A percentile compares a stretch with the other conserved stretches of the same genome.
These are phyloP conservation scores for Metarhizium anisopliae DNA, from an alignment of 2,329 filamentous ascomycete genomes.

Conservation along the genomic window DNA sequence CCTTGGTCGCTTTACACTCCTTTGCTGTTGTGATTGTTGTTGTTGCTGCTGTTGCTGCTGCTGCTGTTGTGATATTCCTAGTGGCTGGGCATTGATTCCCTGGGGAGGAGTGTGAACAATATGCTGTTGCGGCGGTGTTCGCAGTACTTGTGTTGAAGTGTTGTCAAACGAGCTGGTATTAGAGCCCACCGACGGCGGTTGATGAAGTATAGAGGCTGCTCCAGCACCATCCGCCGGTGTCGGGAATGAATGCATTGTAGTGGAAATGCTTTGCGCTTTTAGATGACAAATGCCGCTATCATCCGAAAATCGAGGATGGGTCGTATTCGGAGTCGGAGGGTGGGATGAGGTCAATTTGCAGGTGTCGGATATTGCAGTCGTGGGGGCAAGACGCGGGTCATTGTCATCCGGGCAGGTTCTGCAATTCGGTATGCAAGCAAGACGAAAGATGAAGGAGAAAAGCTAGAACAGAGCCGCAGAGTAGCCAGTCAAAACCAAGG, in stretches of 20 bases:
- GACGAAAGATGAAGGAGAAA: background rate
- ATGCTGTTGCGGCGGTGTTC: slow-evolving; percentile 9
- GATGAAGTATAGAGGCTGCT: background rate
- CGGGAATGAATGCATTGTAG: slow-evolving; percentile 9
- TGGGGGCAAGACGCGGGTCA: slow-evolving; percentile 3
- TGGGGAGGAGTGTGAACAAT: slow-evolving; percentile 5
- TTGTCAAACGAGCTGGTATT: slow-evolving; percentile 6
- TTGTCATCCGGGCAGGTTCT: slow-evolving; percentile 3
- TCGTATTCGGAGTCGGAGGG: background rate
- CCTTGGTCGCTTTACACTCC: slow-evolving; percentile 43
- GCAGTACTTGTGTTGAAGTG: slow-evolving; percentile 2
- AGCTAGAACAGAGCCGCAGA: background rate
- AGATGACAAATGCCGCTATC: background rate
- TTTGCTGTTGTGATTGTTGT: slow-evolving; percentile 20
- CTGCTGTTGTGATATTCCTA: slow-evolving; percentile 13
- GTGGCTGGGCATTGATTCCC: slow-evolving; percentile 11
- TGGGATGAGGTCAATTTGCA: background rate
- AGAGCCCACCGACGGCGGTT: slow-evolving; percentile 4
- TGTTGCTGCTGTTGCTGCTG: slow-evolving; percentile 17
- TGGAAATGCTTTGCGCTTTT: slow-evolving; percentile 1
- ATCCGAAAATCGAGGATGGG: background rate
- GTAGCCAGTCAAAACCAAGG: too few species aligned
- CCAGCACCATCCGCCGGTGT: slow-evolving; percentile 1
- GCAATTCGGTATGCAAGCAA: background rate
- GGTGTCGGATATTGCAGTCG: background rate